Percentiles rank a stretch among this genome's conserved stretches.
These are phyloP conservation scores for Sugiyamaella chiloensis DNA, from an alignment of 805 yeast species.

Conservation along the genomic window DNA sequence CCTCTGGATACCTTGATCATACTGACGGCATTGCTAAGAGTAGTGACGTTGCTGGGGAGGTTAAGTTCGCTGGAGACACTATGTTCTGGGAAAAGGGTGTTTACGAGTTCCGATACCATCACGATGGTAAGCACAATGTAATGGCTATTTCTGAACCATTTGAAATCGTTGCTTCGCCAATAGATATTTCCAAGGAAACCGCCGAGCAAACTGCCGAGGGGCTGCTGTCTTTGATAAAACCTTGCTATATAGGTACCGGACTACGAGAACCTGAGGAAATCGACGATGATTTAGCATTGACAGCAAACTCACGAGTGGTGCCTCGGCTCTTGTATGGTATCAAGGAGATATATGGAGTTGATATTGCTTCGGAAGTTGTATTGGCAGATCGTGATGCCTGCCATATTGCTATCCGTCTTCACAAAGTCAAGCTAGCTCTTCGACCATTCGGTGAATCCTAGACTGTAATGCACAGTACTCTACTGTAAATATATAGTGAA, in stretches of 20 bases:
- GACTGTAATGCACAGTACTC: too few relatives aligned
- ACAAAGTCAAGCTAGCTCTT: slow-evolving; percentile 30
- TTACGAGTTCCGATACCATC: slow-evolving; percentile 72
- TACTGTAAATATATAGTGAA: too few relatives aligned
- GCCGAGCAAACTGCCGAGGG: slow-evolving; percentile 32
- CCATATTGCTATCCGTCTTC: slow-evolving; percentile 29
- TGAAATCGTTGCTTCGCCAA: slow-evolving; percentile 46
- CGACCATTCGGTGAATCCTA: slow-evolving; percentile 29
- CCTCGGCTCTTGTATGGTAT: slow-evolving; percentile 27
- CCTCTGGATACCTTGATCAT: slow-evolving; percentile 32
- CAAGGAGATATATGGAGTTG: slow-evolving; percentile 31
- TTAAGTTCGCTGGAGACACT: slow-evolving; percentile 46
- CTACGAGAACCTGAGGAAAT: slow-evolving; percentile 20
- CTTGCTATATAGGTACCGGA: slow-evolving; percentile 24
- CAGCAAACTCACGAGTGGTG: slow-evolving; percentile 23
- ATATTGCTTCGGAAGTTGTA: slow-evolving; percentile 43
- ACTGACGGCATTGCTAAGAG: slow-evolving; percentile 22
- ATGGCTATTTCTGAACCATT: slow-evolving; percentile 62
- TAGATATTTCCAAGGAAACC: slow-evolving; percentile 28
- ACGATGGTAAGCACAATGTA: slow-evolving; percentile 66
- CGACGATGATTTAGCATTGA: slow-evolving; percentile 18
- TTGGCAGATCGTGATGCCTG: slow-evolving; percentile 37
- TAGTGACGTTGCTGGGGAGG: slow-evolving; percentile 40
- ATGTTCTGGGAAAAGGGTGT: slow-evolving; percentile 65
- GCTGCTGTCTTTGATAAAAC: slow-evolving; percentile 28